A percentile compares a stretch with the other conserved stretches of the same genome.
Conservation (phyloP, 441 rosid species). For the Erodium chrysanthum region DNA sequence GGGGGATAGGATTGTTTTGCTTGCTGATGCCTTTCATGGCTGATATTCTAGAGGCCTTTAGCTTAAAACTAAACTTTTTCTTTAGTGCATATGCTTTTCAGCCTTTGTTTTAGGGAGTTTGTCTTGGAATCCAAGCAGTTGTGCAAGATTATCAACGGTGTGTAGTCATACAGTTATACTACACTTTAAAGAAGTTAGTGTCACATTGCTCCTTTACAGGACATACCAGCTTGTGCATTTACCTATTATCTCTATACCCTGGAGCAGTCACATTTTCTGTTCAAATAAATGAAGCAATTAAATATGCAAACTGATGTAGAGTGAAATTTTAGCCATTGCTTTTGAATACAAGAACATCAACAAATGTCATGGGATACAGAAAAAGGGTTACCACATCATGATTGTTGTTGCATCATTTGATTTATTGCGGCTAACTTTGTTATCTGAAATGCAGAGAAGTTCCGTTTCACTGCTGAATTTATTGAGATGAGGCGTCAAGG, state of each 20-base stretch:
- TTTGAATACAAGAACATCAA: not conserved
- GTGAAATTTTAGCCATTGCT: not conserved
- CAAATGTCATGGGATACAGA: not conserved
- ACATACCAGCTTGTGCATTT: not conserved
- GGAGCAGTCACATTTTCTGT: no score
- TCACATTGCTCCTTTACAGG: not conserved
- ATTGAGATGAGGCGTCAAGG: slow-evolving; percentile 96
- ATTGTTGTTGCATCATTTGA: not conserved
- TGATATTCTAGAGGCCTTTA: no score
- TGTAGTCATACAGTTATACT: no score
- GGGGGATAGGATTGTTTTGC: not conserved
- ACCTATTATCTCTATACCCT: not conserved
- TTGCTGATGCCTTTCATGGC: not conserved
- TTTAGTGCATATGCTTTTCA: not conserved
- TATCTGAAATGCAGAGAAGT: slow-evolving; percentile 60
- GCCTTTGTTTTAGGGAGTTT: not conserved
- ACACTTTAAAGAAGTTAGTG: not conserved
- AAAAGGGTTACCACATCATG: not conserved
- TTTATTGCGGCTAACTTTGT: slow-evolving; percentile 9
- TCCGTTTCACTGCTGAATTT: slow-evolving; percentile 94
- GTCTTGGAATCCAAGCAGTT: no score
- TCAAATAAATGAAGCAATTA: not conserved
- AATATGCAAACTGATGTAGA: not conserved
- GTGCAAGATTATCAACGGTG: no score
- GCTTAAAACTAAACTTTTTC: no score